Evolutionary conservation across 202 grass and related monocot genomes (phyloP), one percentile per base, ranked within the genome.

Genomic region (Panicum virgatum): DNA sequence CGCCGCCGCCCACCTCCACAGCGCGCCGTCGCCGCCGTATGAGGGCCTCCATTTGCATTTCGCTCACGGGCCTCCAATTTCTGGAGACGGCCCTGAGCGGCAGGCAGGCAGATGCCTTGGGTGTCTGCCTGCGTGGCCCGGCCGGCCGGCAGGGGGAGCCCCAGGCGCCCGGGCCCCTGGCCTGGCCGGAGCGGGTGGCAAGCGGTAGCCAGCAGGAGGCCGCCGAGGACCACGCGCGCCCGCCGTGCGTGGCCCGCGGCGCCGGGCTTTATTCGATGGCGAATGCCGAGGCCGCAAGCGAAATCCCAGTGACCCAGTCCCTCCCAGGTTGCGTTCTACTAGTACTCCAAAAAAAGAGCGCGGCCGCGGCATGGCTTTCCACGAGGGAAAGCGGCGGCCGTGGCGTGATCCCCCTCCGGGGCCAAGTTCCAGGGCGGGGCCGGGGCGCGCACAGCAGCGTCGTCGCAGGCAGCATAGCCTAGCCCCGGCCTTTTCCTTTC

Each of bases 241-340:
- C 29, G 30, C 30, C 30, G 30, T 30, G 30, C 0, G 30, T 30
- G 30, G 30, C 30, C 30, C 30, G 32, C 32, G 3, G 32, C 32
- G 32, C 32, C 67, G 62, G 74, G 18, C 80, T 87, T 90, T 80
- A 87, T 90, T 90, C 88, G 66, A 45, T 44, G 38, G 38, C 58
- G 72, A 48, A 51, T 37, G 50, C 61, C 57, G 64, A 50, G 52
- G 22, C 20, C 56, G 29, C 72, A 43, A 60, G 66, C 79, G 73
- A 50, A 66, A 29, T 30, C 76, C 32, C 37, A n/a, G n/a, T n/a
- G n/a, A 22, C 42, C 42, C 46, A 47, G 64, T 62, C 60, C n/a
- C n/a, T n/a, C n/a, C 57, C 45, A 67, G 61, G 76, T 66, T 62
- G 2, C 20, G 27, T 12, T 52, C 19, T 13, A n/a, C n/a, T n/a